These are phyloP conservation scores for Withania somnifera DNA, from an alignment of 305 asterid species.

Conservation along the genomic window DNA sequence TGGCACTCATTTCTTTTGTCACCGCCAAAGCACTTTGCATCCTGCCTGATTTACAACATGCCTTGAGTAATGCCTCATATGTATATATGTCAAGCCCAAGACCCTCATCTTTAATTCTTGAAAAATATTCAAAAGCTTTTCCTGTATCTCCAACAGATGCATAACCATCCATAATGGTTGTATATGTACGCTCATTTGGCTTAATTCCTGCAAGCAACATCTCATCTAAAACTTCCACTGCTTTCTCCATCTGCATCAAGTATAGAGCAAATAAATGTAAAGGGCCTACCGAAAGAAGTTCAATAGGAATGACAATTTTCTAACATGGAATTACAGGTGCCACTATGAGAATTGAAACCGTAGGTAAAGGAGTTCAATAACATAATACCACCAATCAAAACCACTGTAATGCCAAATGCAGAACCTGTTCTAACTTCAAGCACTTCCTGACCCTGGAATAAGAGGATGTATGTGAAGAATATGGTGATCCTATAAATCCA, in stretches of 20 bases:
- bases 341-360: background rate
- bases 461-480: background rate
- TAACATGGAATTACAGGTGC: background rate
- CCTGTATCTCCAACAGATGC: conserved; percentile 93
- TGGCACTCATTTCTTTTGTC: conserved; percentile 77
- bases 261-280: background rate
- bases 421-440: background rate
- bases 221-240: conserved; percentile 64
- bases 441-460: background rate
- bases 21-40: conserved; percentile 99
- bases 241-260: conserved; percentile 70
- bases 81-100: conserved; percentile 79
- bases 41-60: conserved; percentile 97
- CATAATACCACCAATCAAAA: background rate
- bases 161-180: conserved; percentile 90
- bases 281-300: background rate
- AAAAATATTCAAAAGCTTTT: conserved; percentile 87
- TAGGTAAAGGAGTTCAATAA: background rate
- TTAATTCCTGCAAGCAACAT: conserved; percentile 71
- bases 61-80: conserved; percentile 94
- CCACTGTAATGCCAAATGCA: background rate
- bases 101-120: conserved; percentile 68
- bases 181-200: conserved; percentile 88
- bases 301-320: background rate
- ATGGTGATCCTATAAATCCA: background rate